Base-by-base conservation (phyloP, 2,329 filamentous ascomycete genomes). In the Fusarium oligoseptatum region DNA sequence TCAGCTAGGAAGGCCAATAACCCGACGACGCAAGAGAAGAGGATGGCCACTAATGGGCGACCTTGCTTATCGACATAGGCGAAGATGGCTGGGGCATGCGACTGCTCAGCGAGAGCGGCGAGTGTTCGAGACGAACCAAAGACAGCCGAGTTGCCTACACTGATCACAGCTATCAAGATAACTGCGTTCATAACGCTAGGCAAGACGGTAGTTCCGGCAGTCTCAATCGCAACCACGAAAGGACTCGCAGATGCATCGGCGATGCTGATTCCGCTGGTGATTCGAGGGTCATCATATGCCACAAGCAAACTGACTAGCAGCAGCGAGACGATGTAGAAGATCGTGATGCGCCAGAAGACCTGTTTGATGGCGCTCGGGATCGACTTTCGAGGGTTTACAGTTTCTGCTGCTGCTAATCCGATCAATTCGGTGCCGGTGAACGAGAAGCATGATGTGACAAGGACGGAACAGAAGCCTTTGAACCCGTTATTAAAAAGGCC, bases 81-180 rank as follows among this genome's bases (percentile, higher is more conserved):
- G 55, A 98, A 87, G 71, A 95, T 86, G 67, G 85, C 88, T 4
- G 95, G 95, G 0, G 94, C 95, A 81, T 97, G 94, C 55, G 91
- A 89, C 82, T 97, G 95, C 80, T 98, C 95, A 45, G 95, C 95
- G 1, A 98, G 89, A 3, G 95, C 95, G 36, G 95, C 94, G 3
- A 98, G 90, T 1, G 95, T 98, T 77, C 96, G 92, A 3, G 94
- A 97, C n/a, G 94, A 95, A 32, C 95, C 95, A 78, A 97, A 98
- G 67, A 98, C 92, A 67, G 95, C 92, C 2, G 94, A 96, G 83
- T 98, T 98, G 64, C 95, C 95, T 65, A 98, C 95, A 1, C 94
- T 97, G 22, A 98, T 86, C 15, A 98, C 95, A 14, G 95, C 93
- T 72, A 98, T 97, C 79, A 98, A 91, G 81, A 98, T 97, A 65